A percentile compares a stretch with the other conserved stretches of the same genome.
Evolutionary conservation across 495 filamentous ascomycete genomes (phyloP).

Genomic region (Penicillium nucicola): DNA sequence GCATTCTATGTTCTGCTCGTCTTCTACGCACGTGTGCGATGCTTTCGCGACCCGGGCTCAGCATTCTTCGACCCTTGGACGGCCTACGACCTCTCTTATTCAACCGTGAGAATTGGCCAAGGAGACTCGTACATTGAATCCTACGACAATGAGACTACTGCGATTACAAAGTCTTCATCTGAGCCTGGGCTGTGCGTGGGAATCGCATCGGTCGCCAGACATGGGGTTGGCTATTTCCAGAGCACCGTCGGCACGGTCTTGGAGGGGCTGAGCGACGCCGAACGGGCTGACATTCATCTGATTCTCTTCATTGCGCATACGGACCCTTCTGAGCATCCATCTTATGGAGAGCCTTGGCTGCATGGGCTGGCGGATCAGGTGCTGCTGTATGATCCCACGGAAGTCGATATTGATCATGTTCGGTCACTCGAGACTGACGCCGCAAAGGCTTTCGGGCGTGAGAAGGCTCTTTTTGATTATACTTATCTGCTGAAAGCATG

Average conservation of each 20-base stretch:
- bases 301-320: conserved; percentile 49
- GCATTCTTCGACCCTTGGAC: conserved; percentile 11
- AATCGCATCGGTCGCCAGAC: conserved; percentile 16
- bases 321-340: conserved; percentile 41
- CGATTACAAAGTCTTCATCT: not conserved
- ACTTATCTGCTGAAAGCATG: conserved; percentile 39
- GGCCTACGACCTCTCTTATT: conserved; percentile 15
- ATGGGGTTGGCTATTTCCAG: conserved; percentile 36
- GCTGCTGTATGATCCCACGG: conserved; percentile 36
- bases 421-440: conserved; percentile 11
- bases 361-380: conserved; percentile 40
- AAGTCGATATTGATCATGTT: conserved; percentile 20
- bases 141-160: not conserved
- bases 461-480: conserved; percentile 46
- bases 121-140: conserved; percentile 7
- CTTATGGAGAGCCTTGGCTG: conserved; percentile 45
- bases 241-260: conserved; percentile 46
- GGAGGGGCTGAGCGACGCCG: conserved; percentile 38
- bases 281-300: conserved; percentile 42
- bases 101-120: conserved; percentile 2
- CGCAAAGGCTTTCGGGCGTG: conserved; percentile 6
- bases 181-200: conserved; percentile 17
- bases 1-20: conserved; percentile 1
- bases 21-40: conserved; percentile 1
- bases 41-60: conserved; percentile 12